Percentiles rank a stretch among this genome's conserved stretches.
Conservation (phyloP, 768 basidiomycete species). For the Filobasidium wieringae region DNA sequence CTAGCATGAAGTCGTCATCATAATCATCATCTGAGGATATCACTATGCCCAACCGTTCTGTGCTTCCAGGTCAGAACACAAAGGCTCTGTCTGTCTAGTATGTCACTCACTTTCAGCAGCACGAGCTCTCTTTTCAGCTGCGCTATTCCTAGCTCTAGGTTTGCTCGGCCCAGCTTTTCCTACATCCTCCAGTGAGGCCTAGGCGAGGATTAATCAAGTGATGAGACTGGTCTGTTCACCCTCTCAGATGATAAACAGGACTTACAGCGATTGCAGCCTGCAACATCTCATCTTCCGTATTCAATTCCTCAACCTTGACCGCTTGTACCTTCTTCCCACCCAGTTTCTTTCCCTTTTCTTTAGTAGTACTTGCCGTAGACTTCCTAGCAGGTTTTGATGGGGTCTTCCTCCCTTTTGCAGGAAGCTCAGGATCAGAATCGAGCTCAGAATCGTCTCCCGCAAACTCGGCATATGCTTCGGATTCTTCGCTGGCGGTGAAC, state of each 20-base stretch:
- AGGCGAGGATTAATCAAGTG: no score
- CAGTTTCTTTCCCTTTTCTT: background rate
- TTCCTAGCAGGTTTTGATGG: background rate
- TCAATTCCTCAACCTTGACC: background rate
- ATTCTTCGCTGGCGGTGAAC: background rate
- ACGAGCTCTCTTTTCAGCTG: slow-evolving; percentile 3
- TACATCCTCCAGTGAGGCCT: background rate
- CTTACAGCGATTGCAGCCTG: background rate
- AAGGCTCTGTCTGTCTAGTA: background rate
- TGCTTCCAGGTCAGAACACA: no score
- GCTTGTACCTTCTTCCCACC: background rate
- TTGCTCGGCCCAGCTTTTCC: slow-evolving; percentile 2
- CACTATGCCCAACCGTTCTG: slow-evolving; percentile 1
- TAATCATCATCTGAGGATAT: background rate
- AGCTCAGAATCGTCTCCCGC: background rate
- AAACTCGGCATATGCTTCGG: background rate
- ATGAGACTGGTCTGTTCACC: background rate
- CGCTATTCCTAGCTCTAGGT: slow-evolving; percentile 1
- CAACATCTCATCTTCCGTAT: background rate
- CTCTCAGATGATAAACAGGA: background rate
- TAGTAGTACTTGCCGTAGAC: background rate
- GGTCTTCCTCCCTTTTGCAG: background rate
- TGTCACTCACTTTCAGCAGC: slow-evolving; percentile 1
- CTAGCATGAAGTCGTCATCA: background rate
- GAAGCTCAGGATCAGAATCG: background rate